These are phyloP conservation scores for Urtica urens DNA, from an alignment of 306 rosid species.

Conservation along the genomic window DNA sequence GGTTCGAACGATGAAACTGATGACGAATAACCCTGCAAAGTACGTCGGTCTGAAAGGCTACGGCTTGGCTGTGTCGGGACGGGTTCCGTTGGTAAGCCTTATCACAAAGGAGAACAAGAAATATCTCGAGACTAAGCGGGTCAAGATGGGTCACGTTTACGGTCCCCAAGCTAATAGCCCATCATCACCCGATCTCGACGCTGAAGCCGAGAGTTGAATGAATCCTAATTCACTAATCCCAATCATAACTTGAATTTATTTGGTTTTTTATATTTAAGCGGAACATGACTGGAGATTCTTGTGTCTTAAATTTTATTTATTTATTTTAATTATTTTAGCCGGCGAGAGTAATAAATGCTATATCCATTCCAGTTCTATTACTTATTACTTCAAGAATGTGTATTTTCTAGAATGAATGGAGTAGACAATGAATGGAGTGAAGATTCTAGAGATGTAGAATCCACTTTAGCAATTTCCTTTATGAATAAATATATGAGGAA, in stretches of 20 bases:
- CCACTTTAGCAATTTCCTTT: too few relatives aligned
- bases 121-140: constrained; percentile 65
- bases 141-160: constrained; percentile 70
- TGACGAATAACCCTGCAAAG: constrained; percentile 88
- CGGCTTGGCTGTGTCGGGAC: constrained; percentile 59
- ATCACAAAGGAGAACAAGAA: constrained; percentile 64
- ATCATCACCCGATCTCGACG: too few relatives aligned
- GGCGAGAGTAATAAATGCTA: neutral
- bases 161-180: constrained; percentile 25
- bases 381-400: too few relatives aligned
- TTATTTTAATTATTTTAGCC: neutral
- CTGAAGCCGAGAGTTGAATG: too few relatives aligned
- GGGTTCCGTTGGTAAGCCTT: constrained; percentile 61
- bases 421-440: too few relatives aligned
- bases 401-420: too few relatives aligned
- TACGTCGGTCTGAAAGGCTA: constrained; percentile 74
- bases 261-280: constrained; percentile 5
- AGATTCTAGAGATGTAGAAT: too few relatives aligned
- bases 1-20: constrained; percentile 70
- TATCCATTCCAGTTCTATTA: constrained; percentile 2
- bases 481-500: too few relatives aligned
- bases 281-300: neutral
- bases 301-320: too few relatives aligned
- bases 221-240: neutral
- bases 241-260: constrained; percentile 2